Evolutionary conservation across 306 rosid genomes (phyloP).

Genomic region (Ochetophila trinervis): DNA sequence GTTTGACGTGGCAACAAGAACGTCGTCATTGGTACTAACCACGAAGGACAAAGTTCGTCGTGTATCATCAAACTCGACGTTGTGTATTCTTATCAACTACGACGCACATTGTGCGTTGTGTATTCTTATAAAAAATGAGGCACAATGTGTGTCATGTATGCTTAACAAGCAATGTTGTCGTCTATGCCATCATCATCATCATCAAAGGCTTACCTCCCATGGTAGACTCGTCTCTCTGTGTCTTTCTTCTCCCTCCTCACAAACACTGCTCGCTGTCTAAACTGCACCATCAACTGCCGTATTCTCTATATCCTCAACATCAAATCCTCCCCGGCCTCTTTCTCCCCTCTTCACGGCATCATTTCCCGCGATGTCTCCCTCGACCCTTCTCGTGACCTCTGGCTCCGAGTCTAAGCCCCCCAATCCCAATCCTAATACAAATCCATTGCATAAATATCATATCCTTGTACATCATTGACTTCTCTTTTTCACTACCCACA

Average conservation of each 20-base stretch:
- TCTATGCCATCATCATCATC: no score
- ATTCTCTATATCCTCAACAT: constrained; percentile 41
- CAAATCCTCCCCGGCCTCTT: constrained; percentile 23
- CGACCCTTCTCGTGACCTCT: constrained; percentile 41
- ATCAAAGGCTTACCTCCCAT: constrained; percentile 23
- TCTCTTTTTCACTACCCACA: constrained; percentile 14
- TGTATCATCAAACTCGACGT: no score
- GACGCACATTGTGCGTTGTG: no score
- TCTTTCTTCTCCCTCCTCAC: constrained; percentile 14
- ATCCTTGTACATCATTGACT: constrained; percentile 57
- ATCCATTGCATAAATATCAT: constrained; percentile 46
- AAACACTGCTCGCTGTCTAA: constrained; percentile 30
- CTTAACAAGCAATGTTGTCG: no score
- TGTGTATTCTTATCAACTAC: no score
- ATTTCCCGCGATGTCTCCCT: constrained; percentile 48
- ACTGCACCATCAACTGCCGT: constrained; percentile 73
- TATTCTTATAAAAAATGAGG: no score
- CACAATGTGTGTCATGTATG: no score
- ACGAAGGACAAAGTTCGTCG: no score
- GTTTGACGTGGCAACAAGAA: no score
- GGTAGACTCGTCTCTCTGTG: constrained; percentile 40
- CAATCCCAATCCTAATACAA: neutral
- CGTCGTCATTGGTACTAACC: no score
- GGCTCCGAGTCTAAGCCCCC: constrained; percentile 59
- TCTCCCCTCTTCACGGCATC: constrained; percentile 43